Evolutionary conservation across 2,329 filamentous ascomycete species (phyloP).

Genomic region (Hymenoscyphus repandus): DNA sequence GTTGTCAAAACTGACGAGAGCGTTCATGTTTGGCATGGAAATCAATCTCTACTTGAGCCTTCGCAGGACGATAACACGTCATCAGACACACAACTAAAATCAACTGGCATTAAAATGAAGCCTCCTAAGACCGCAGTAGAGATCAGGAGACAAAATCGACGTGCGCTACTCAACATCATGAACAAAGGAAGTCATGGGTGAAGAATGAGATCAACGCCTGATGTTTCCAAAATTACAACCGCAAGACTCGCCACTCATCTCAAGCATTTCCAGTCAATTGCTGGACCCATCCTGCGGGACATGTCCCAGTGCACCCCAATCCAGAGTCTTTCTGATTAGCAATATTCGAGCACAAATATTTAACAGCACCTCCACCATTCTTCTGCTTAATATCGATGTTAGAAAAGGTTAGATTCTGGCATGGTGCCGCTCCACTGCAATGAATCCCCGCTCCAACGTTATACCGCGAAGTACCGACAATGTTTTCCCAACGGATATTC

Average conservation of each 20-base stretch:
- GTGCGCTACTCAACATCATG: too few relatives aligned
- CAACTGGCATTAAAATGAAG: too few relatives aligned
- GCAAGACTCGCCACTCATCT: not conserved
- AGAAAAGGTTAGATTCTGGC: slow-evolving; percentile 13
- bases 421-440: slow-evolving; percentile 10
- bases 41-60: too few relatives aligned
- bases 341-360: slow-evolving; percentile 16
- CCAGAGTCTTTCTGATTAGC: slow-evolving; percentile 11
- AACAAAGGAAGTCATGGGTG: too few relatives aligned
- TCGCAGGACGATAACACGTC: too few relatives aligned
- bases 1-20: too few relatives aligned
- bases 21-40: too few relatives aligned
- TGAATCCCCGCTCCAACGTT: slow-evolving; percentile 16
- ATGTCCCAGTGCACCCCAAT: slow-evolving; percentile 11
- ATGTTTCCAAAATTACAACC: too few relatives aligned
- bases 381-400: slow-evolving; percentile 15
- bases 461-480: slow-evolving; percentile 47
- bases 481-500: slow-evolving; percentile 54
- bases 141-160: too few relatives aligned
- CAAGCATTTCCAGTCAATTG: slow-evolving; percentile 7
- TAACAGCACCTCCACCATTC: slow-evolving; percentile 4
- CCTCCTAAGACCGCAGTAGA: too few relatives aligned
- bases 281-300: slow-evolving; percentile 10
- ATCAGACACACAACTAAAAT: too few relatives aligned
- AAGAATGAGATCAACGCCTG: too few relatives aligned